Conservation (phyloP, 768 basidiomycete genomes). For the Lactifluus echinatus region DNA sequence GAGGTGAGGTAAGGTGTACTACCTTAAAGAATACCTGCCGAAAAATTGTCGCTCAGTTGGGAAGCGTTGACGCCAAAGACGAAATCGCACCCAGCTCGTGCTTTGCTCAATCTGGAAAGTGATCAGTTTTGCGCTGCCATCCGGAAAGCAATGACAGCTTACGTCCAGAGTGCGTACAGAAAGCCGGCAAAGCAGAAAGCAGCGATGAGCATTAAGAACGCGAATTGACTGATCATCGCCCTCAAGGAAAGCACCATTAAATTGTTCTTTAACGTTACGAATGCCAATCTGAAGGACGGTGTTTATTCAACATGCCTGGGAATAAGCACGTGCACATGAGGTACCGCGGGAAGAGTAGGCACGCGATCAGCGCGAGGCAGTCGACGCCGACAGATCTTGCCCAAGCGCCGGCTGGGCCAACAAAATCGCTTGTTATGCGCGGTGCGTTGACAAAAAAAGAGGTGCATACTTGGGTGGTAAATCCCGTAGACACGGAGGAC, state of each 20-base stretch:
- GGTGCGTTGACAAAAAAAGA: not conserved
- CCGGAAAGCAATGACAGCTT: constrained; percentile 29
- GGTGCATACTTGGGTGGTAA: constrained; percentile 48
- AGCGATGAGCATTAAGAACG: constrained; percentile 74
- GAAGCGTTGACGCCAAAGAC: constrained; percentile 17
- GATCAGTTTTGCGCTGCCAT: not conserved
- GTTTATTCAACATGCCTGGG: not conserved
- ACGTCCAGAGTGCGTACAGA: constrained; percentile 90
- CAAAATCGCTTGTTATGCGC: not conserved
- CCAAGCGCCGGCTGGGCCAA: constrained; percentile 41
- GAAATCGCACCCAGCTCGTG: constrained; percentile 42
- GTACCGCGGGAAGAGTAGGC: constrained; percentile 82
- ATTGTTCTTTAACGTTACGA: constrained; percentile 79
- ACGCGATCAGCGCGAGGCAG: constrained; percentile 80
- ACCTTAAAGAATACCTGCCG: constrained; percentile 31
- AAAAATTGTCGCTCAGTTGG: not conserved
- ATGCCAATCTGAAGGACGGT: constrained; percentile 56
- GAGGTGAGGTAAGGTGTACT: constrained; percentile 1
- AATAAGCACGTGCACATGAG: not conserved
- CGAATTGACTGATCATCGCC: constrained; percentile 90
- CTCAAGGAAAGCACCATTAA: constrained; percentile 75
- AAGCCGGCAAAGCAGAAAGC: constrained; percentile 91
- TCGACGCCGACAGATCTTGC: constrained; percentile 69
- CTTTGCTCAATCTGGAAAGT: constrained; percentile 49
- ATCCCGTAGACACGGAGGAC: constrained; percentile 72